Evolutionary conservation across 495 filamentous ascomycete genomes (phyloP).

Genomic region (Xylaria acuta): DNA sequence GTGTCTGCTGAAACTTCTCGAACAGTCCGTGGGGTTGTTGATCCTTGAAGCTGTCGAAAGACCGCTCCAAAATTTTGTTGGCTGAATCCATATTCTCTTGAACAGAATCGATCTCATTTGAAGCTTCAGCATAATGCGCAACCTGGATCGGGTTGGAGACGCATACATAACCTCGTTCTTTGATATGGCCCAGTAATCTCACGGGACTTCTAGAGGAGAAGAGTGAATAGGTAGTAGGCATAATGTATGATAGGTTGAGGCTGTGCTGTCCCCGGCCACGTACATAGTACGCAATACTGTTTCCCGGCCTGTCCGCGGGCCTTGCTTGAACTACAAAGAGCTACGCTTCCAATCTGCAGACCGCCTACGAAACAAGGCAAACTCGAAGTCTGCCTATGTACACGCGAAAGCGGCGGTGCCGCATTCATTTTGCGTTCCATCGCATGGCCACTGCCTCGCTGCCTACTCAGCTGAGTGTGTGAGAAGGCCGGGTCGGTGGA

Average conservation of each 20-base stretch:
- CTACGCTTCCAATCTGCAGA: background rate
- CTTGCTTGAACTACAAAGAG: background rate
- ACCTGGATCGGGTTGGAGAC: background rate
- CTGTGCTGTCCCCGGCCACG: background rate
- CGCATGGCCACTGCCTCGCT: conserved; percentile 10
- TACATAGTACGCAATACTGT: background rate
- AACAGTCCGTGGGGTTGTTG: conserved; percentile 34
- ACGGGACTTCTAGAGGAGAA: background rate
- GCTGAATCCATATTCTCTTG: conserved; percentile 2
- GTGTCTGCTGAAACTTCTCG: conserved; percentile 36
- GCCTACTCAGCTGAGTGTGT: background rate
- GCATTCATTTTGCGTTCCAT: background rate
- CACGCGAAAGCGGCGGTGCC: background rate
- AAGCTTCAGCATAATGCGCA: background rate
- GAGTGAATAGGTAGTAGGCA: background rate
- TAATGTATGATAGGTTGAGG: background rate
- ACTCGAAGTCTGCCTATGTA: conserved; percentile 6
- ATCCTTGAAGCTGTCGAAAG: conserved; percentile 36
- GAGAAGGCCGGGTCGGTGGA: too few relatives aligned
- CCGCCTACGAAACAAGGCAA: background rate
- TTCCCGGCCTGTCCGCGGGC: background rate
- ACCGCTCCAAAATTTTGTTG: background rate
- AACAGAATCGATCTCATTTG: background rate
- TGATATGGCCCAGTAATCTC: background rate
- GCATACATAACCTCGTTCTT: background rate